Percentiles rank a stretch among this genome's conserved stretches.
These are phyloP conservation scores for Diaporthe nobilis DNA, from an alignment of 2,329 filamentous ascomycete species.

Conservation along the genomic window DNA sequence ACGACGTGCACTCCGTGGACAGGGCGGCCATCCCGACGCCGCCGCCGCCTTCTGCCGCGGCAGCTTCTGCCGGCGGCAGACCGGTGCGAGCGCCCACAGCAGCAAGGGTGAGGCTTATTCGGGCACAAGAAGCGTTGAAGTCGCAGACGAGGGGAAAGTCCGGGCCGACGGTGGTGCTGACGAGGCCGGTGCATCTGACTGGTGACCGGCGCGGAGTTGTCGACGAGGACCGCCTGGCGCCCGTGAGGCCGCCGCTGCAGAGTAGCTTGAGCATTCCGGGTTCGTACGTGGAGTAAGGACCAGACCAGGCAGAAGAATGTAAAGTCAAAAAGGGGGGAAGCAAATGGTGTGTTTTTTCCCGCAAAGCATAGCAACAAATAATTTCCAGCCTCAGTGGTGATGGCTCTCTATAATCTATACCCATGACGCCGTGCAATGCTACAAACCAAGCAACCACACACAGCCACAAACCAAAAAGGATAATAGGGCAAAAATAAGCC, in stretches of 20 bases:
- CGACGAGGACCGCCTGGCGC: background rate
- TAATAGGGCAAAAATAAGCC: background rate
- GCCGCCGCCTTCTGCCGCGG: background rate
- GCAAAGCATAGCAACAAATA: background rate
- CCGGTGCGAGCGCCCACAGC: constrained; percentile 27
- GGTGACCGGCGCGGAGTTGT: background rate
- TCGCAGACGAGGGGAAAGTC: constrained; percentile 20
- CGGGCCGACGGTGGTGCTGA: constrained; percentile 27
- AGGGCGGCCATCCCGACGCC: constrained; percentile 26
- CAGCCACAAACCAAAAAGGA: background rate
- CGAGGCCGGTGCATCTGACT: constrained; percentile 24
- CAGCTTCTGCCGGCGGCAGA: background rate
- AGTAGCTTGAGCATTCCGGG: constrained; percentile 30
- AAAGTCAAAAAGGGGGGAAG: background rate
- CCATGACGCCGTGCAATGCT: constrained; percentile 41
- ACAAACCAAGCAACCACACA: background rate
- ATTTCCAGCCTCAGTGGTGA: background rate
- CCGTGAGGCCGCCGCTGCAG: background rate
- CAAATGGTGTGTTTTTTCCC: background rate
- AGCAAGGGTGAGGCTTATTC: constrained; percentile 30
- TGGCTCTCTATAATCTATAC: constrained; percentile 1
- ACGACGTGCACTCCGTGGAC: constrained; percentile 6
- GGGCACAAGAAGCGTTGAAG: constrained; percentile 39
- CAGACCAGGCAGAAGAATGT: background rate
- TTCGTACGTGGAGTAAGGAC: constrained; percentile 23